Evolutionary conservation across 1,284 basidiomycete genomes (phyloP), one percentile per base, ranked within the genome.

Genomic region (Xanthoconium separans): DNA sequence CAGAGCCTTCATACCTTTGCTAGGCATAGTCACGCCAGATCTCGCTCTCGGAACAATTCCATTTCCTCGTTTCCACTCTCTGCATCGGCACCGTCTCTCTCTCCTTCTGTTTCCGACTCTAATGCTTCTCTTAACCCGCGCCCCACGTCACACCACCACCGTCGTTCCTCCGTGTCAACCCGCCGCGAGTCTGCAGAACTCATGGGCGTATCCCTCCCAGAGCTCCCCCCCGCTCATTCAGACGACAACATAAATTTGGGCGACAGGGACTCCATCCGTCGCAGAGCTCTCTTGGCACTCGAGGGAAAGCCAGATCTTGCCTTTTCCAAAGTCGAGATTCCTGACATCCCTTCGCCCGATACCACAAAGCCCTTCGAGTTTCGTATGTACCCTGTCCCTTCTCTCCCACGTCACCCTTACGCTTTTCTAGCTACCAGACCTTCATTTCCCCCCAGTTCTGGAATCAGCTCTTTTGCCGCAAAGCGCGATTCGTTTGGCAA

Each of bases 161-260:
- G 89, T 47, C 81, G 84, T 43, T 92, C 90, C 3, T 91, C 89
- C n/a, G 87, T 92, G 27, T 91, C 89, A 4, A 92, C 90, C 34
- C 84, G 89, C 57, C 81, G 77, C 57, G 89, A 92, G 71, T 91
- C 89, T 13, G 88, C 87, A 8, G 89, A 92, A 61, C 76, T 92
- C 65, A 92, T 92, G 89, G 89, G 89, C 42, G 78, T 89, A 13
- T 71, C 85, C 31, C 71, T 89, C 41, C 82, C 85, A 12, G 80
- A 84, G 55, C 75, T 87, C 20, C 79, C 83, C 2, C 59, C 75
- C 7, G 78, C 80, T 0, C 70, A 74, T 44, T 78, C 80, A 1
- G 83, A 87, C 16, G 83, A 85, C 61, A 85, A 84, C 64, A 70
- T 85, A 66, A 86, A 82, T 60, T 64, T 86, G 30, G 85, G 82